phyloP scores from a whole-genome alignment of 805 yeast genomes.

The Kluyveromyces starmeri region DNA sequence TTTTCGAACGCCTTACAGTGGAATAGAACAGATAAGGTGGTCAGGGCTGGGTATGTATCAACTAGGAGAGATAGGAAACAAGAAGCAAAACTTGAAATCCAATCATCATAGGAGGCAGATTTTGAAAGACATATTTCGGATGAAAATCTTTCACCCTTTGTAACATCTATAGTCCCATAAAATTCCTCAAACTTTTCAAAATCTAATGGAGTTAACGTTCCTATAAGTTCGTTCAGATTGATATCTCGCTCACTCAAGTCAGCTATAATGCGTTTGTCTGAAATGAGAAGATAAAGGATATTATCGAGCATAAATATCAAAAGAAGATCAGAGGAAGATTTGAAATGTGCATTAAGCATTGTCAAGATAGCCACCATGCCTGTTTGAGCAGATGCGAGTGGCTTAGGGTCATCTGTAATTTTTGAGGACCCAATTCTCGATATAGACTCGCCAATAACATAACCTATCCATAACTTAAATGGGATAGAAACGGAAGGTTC shows the following conservation, averaged over 20 bases:
- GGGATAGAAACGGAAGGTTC: not conserved
- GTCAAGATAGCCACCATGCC: no score
- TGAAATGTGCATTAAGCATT: no score
- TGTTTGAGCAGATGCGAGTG: no score
- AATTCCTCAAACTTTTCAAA: slow-evolving; percentile 1
- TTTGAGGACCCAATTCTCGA: no score
- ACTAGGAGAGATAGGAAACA: not conserved
- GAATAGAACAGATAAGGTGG: not conserved
- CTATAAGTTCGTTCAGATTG: no score
- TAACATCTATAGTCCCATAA: not conserved
- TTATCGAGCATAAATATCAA: no score
- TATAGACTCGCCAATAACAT: not conserved
- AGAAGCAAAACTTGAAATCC: not conserved
- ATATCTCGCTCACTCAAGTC: no score
- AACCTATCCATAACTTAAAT: not conserved
- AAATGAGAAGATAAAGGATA: no score
- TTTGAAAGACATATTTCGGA: not conserved
- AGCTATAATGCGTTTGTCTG: no score
- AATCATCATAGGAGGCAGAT: not conserved
- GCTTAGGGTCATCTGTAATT: no score
- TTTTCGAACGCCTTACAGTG: not conserved
- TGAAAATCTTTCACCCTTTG: not conserved
- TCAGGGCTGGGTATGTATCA: not conserved
- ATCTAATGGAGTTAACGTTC: not conserved
- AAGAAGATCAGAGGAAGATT: no score